Evolutionary conservation across 495 filamentous ascomycete genomes (phyloP).

Genomic region (Xylaria sp.): DNA sequence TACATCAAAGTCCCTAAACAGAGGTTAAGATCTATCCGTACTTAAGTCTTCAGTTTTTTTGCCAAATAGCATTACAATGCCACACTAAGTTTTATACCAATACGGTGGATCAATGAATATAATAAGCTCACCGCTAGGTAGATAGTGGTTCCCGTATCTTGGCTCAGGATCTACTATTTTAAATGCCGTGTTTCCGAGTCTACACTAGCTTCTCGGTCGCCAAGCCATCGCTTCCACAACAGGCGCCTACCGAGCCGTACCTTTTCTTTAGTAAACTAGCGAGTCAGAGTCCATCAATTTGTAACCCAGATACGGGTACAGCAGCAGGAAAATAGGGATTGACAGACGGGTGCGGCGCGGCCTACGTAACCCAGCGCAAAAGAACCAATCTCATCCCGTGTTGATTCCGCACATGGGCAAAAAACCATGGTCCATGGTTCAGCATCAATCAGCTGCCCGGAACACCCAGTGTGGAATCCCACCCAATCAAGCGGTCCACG

Average conservation of each 20-base stretch:
- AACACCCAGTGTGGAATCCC: background rate
- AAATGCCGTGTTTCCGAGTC: background rate
- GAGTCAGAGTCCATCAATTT: background rate
- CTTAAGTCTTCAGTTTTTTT: too few species aligned
- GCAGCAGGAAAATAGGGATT: background rate
- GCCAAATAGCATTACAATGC: too few species aligned
- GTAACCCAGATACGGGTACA: background rate
- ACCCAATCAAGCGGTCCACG: conserved; percentile 18
- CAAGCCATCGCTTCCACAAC: background rate
- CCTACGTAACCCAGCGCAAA: background rate
- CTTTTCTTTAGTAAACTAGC: background rate
- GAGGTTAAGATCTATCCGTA: too few species aligned
- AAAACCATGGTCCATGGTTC: background rate
- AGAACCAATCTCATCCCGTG: background rate
- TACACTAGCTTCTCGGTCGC: background rate
- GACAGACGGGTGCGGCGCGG: background rate
- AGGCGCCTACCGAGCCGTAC: background rate
- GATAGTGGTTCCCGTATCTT: too few species aligned
- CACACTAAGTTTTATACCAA: too few species aligned
- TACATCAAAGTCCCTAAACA: too few species aligned
- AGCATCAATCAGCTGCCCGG: background rate
- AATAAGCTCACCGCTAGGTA: too few species aligned
- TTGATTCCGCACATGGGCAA: conserved; percentile 6
- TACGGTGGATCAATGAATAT: too few species aligned
- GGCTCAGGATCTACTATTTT: too few species aligned